Base-by-base conservation (phyloP, 2,329 filamentous ascomycete genomes). In the Fusarium dimerum region DNA sequence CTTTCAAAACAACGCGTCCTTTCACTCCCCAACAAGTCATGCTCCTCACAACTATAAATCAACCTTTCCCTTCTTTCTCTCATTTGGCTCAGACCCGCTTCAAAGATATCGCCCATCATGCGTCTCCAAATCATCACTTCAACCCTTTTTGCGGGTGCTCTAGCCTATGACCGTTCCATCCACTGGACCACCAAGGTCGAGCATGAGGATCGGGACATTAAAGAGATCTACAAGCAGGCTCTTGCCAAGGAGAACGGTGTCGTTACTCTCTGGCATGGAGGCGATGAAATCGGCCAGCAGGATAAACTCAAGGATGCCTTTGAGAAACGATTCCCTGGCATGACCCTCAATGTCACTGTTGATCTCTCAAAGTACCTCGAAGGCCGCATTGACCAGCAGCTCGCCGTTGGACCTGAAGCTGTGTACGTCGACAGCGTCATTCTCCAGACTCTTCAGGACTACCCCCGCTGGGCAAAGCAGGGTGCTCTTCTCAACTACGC, bases 351-450 rank as follows among this genome's bases (percentile, higher is more conserved):
- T 57, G 45, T 81, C 36, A 82, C 80, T 0, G 77, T 82, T 41
- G 79, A 82, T 52, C 61, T 83, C 0, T 81, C 79, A 52, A 83
- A 83, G 59, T 83, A 83, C 55, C 79, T 79, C 56, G 76, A 81
- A 50, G 68, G 59, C 16, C 68, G 67, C 8, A 57, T 82, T 7
- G 78, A 84, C 56, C 63, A 72, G 38, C 75, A 78, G 50, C 64
- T 81, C 2, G 73, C 71, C 4, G 53, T 59, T 1, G 64, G 68
- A 8, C 68, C 66, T 8, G 45, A 59, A 13, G 46, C 49, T 6
- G 66, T 75, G 12, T 71, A 68, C 10, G 71, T 77, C 17, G 81
- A 84, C 41, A 63, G 60, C 9, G 26, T 63, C 13, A 63, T 63
- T 6, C 62, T 83, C 4, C 80, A 83, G 60, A 80, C 79, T 0